Evolutionary conservation across 257 asterid species (phyloP).

Genomic region (Fraxinus quadrangulata): DNA sequence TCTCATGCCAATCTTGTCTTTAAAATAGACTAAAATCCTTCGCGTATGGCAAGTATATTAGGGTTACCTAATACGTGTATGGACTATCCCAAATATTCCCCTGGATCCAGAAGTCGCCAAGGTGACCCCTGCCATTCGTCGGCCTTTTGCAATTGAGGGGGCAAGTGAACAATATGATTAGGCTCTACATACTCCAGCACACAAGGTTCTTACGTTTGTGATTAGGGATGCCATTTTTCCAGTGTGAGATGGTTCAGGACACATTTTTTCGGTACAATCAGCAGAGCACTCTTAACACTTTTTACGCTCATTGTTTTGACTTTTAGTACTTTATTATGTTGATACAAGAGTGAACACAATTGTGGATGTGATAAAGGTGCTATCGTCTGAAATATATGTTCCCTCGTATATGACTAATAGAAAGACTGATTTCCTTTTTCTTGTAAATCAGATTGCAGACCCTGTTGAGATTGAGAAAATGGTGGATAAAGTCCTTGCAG

Average conservation of each 20-base stretch:
- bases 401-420: neutral
- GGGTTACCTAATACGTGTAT: neutral
- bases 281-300: neutral
- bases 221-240: neutral
- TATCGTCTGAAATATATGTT: neutral
- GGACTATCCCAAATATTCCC: neutral
- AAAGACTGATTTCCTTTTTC: conserved; percentile 3
- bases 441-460: conserved; percentile 66
- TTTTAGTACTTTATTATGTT: neutral
- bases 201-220: neutral
- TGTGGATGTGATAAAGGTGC: neutral
- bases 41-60: neutral
- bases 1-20: neutral
- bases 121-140: neutral
- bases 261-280: neutral
- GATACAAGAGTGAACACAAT: neutral
- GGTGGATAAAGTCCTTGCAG: conserved; percentile 79
- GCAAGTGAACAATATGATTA: neutral
- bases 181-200: neutral
- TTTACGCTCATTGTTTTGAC: neutral
- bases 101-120: too few species aligned
- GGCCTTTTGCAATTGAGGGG: neutral
- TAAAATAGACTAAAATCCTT: neutral
- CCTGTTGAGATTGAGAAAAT: conserved; percentile 84
- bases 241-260: neutral